phyloP scores from a whole-genome alignment of 1,284 basidiomycete species.

The Cutaneotrichosporon sp. region DNA sequence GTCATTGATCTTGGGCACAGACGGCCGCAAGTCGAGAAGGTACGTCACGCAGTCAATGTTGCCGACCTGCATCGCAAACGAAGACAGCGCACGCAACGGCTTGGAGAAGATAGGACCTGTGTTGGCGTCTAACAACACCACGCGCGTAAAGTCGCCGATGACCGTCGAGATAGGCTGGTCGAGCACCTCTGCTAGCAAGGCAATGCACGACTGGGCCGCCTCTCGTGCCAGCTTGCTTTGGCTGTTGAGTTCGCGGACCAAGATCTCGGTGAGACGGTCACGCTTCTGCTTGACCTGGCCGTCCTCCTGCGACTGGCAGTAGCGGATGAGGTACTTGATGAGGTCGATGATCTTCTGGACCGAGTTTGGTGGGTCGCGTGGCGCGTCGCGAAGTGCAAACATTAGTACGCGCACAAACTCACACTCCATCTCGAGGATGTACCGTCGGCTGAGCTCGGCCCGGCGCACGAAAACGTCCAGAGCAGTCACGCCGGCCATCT shows the following conservation, averaged over 20 bases:
- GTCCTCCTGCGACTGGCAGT: conserved; percentile 60
- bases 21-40: conserved; percentile 77
- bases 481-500: conserved; percentile 81
- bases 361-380: conserved; percentile 81
- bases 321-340: conserved; percentile 71
- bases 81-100: conserved; percentile 92
- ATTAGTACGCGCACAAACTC: conserved; percentile 89
- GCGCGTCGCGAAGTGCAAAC: conserved; percentile 94
- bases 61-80: conserved; percentile 94
- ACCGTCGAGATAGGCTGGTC: conserved; percentile 74
- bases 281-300: conserved; percentile 51
- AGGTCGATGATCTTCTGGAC: conserved; percentile 77
- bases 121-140: conserved; percentile 68
- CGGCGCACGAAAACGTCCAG: conserved; percentile 74
- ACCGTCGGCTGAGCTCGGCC: conserved; percentile 70
- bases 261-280: conserved; percentile 70
- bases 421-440: conserved; percentile 84
- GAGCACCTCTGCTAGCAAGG: conserved; percentile 72
- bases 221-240: conserved; percentile 82
- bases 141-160: conserved; percentile 73
- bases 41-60: conserved; percentile 98
- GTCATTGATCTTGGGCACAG: conserved; percentile 84
- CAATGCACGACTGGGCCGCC: conserved; percentile 79
- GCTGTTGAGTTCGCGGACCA: conserved; percentile 86
- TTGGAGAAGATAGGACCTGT: conserved; percentile 83